A percentile compares a stretch with the other conserved stretches of the same genome.
Evolutionary conservation across 805 yeast species (phyloP).

Genomic region (Lachancea mirantina): DNA sequence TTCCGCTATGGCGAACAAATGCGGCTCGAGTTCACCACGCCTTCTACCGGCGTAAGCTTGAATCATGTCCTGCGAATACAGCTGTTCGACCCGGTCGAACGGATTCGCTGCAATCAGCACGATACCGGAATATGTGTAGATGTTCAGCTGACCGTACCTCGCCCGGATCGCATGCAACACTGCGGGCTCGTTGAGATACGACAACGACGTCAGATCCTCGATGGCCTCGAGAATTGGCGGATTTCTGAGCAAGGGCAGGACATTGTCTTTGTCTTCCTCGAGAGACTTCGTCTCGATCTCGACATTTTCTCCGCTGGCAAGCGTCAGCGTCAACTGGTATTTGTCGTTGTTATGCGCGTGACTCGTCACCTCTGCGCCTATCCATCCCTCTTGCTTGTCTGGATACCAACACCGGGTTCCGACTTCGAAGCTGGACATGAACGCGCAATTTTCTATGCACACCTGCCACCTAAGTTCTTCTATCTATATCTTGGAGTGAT

Average conservation of each 20-base stretch:
- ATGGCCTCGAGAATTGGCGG: slow-evolving; percentile 90
- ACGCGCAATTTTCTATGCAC: too few species aligned
- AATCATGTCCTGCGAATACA: slow-evolving; percentile 85
- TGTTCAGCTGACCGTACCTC: slow-evolving; percentile 82
- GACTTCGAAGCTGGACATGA: too few species aligned
- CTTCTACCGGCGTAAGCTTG: slow-evolving; percentile 91
- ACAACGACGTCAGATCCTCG: slow-evolving; percentile 86
- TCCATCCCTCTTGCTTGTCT: slow-evolving; percentile 62
- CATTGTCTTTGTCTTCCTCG: slow-evolving; percentile 26
- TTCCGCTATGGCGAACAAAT: slow-evolving; percentile 94
- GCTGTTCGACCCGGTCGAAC: slow-evolving; percentile 83
- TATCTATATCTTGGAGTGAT: too few species aligned
- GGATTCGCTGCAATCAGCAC: slow-evolving; percentile 96
- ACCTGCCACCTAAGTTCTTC: too few species aligned
- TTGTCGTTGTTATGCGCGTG: slow-evolving; percentile 36
- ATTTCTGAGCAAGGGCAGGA: slow-evolving; percentile 76
- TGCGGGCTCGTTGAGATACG: slow-evolving; percentile 93
- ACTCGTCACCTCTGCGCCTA: slow-evolving; percentile 56
- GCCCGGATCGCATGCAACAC: slow-evolving; percentile 88
- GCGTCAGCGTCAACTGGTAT: slow-evolving; percentile 42
- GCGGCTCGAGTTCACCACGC: slow-evolving; percentile 95
- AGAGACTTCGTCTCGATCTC: slow-evolving; percentile 40
- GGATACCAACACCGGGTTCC: slow-evolving; percentile 77
- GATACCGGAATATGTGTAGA: slow-evolving; percentile 94
- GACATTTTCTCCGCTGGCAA: slow-evolving; percentile 44